These are phyloP conservation scores for Leptomonas seymouri DNA, from an alignment of 208 protist genomes.

Conservation along the genomic window DNA sequence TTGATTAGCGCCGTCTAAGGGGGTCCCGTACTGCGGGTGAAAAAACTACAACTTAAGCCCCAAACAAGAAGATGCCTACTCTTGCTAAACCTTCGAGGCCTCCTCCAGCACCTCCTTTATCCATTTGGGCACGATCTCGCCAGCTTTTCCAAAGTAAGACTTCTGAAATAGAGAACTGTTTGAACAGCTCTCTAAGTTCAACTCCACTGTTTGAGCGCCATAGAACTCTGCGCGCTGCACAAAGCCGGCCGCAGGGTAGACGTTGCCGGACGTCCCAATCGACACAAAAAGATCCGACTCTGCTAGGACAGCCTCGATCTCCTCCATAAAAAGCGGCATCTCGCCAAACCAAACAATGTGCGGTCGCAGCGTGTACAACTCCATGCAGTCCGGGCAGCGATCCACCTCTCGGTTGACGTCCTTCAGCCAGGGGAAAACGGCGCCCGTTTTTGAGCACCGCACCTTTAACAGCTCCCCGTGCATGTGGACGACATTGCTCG, in stretches of 20 bases:
- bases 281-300: constrained; percentile 70
- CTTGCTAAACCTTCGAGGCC: neutral
- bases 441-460: constrained; percentile 46
- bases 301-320: constrained; percentile 40
- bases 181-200: constrained; percentile 55
- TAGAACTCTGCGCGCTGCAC: constrained; percentile 34
- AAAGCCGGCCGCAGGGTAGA: constrained; percentile 80
- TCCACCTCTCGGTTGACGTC: constrained; percentile 41
- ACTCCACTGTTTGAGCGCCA: constrained; percentile 56
- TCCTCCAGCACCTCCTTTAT: constrained; percentile 52
- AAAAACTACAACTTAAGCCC: neutral
- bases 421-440: constrained; percentile 32
- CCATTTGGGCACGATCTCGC: constrained; percentile 57
- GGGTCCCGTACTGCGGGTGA: too few species aligned
- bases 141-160: constrained; percentile 52
- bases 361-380: constrained; percentile 60
- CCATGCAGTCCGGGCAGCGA: constrained; percentile 49
- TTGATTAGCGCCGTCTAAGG: too few species aligned
- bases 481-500: constrained; percentile 73
- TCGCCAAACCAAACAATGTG: constrained; percentile 89
- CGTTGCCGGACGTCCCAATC: constrained; percentile 73
- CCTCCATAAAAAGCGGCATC: constrained; percentile 70
- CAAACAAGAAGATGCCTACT: neutral
- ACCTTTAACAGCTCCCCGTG: constrained; percentile 81
- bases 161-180: constrained; percentile 54